Percentiles rank a stretch among this genome's conserved stretches.
Conservation (phyloP, 1,139 yeast species). For the Yamadazyma friedrichii region DNA sequence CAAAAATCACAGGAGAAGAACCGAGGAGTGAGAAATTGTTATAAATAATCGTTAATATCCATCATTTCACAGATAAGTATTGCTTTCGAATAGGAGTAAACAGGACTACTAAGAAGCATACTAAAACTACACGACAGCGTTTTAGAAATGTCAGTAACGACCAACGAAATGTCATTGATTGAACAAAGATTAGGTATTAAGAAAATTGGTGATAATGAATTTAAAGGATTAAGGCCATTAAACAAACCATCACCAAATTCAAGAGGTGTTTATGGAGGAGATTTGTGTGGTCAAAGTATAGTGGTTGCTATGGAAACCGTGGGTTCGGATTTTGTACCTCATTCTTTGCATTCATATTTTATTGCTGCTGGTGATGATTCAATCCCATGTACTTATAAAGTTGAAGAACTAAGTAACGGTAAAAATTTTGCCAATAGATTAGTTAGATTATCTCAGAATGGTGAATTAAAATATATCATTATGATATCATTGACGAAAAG, state of each 20-base stretch:
- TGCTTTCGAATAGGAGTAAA: too few species aligned
- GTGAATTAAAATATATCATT: slow-evolving; percentile 29
- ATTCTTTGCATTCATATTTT: slow-evolving; percentile 43
- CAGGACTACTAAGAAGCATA: too few species aligned
- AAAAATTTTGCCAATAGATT: slow-evolving; percentile 33
- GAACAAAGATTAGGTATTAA: slow-evolving; percentile 22
- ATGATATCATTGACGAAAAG: slow-evolving; percentile 34
- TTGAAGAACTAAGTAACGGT: slow-evolving; percentile 33
- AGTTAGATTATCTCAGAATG: slow-evolving; percentile 29
- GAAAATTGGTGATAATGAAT: slow-evolving; percentile 21
- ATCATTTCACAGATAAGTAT: too few species aligned
- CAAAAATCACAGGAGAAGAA: slow-evolving; percentile 4
- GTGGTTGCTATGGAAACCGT: slow-evolving; percentile 34
- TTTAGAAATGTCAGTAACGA: slow-evolving; percentile 13
- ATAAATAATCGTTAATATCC: slow-evolving; percentile 1
- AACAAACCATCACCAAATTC: slow-evolving; percentile 29
- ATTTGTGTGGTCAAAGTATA: slow-evolving; percentile 40
- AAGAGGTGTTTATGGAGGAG: slow-evolving; percentile 45
- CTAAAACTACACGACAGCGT: too few species aligned
- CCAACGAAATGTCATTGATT: slow-evolving; percentile 4
- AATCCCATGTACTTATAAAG: slow-evolving; percentile 27
- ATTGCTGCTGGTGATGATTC: slow-evolving; percentile 36
- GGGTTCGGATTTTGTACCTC: slow-evolving; percentile 33
- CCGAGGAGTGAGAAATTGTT: slow-evolving; percentile 4
- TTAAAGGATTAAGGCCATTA: slow-evolving; percentile 30